Percentiles rank a stretch among this genome's conserved stretches.
These are phyloP conservation scores for Hanseniaspora valbyensis DNA, from an alignment of 805 yeast genomes.

Conservation along the genomic window DNA sequence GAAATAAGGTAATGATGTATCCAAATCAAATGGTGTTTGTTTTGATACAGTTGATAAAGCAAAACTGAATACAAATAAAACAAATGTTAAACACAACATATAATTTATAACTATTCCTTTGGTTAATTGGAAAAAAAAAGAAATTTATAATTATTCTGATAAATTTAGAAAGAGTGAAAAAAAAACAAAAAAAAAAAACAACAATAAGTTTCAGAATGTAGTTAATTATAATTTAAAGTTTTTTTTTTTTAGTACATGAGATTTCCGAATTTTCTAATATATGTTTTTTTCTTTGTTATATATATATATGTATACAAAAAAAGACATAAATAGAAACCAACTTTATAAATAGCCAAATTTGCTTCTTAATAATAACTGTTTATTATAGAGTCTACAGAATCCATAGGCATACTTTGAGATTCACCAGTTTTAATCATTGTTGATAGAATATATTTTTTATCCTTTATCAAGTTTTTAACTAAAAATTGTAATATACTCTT, in stretches of 20 bases:
- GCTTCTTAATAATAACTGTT: slow-evolving; percentile 1
- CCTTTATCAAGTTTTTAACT: slow-evolving; percentile 12
- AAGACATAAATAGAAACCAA: not conserved
- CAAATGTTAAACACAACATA: not conserved
- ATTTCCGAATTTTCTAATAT: too few relatives aligned
- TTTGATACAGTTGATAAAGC: not conserved
- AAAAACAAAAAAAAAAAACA: too few relatives aligned
- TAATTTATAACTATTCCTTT: too few relatives aligned
- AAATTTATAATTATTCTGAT: too few relatives aligned
- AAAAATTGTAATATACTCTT: slow-evolving; percentile 5
- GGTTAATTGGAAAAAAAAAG: too few relatives aligned
- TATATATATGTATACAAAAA: not conserved
- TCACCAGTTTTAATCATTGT: slow-evolving; percentile 13
- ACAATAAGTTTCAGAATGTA: too few relatives aligned
- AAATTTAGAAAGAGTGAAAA: too few relatives aligned
- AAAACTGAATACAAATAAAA: not conserved
- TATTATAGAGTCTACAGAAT: slow-evolving; percentile 6
- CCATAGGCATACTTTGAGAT: slow-evolving; percentile 16
- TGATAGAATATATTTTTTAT: slow-evolving; percentile 3
- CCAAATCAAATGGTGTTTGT: slow-evolving; percentile 4
- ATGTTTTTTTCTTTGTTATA: too few relatives aligned
- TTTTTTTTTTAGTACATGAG: too few relatives aligned
- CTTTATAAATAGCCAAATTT: too few relatives aligned
- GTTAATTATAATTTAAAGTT: too few relatives aligned
- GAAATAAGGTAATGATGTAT: not conserved